A percentile compares a stretch with the other conserved stretches of the same genome.
Conservation (phyloP, 768 basidiomycete genomes). For the Trametes punicea region DNA sequence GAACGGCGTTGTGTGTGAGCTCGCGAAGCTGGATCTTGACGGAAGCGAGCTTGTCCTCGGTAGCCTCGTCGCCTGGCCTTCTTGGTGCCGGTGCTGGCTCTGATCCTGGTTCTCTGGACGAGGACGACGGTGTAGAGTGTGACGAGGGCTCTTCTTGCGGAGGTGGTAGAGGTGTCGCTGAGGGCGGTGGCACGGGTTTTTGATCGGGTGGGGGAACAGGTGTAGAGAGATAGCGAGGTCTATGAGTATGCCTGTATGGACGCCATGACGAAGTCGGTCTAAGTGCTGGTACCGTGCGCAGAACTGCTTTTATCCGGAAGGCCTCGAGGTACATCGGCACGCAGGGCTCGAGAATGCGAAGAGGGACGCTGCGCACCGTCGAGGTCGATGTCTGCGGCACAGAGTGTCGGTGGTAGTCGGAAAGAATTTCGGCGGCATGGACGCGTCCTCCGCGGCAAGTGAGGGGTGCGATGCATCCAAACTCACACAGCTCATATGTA, state of each 20-base stretch:
- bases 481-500: too few relatives aligned
- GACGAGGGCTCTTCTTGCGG: background rate
- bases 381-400: background rate
- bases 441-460: background rate
- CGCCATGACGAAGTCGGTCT: background rate
- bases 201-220: constrained; percentile 2
- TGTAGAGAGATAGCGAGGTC: constrained; percentile 3
- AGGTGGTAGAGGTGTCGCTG: background rate
- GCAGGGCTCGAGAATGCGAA: background rate
- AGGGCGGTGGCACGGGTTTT: background rate
- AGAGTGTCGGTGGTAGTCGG: constrained; percentile 11
- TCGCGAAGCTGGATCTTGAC: constrained; percentile 30
- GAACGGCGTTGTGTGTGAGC: constrained; percentile 41
- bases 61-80: background rate
- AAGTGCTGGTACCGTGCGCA: background rate
- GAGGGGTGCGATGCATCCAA: too few relatives aligned
- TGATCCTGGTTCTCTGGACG: background rate
- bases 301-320: background rate
- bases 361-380: background rate
- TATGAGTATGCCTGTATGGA: background rate
- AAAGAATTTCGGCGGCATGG: constrained; percentile 6
- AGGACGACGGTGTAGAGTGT: background rate
- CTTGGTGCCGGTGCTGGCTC: background rate
- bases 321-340: constrained; percentile 2
- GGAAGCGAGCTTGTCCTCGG: constrained; percentile 8